Conservation (phyloP, 192 early-diverging fungal genomes). For the Umbelopsis sp. region DNA sequence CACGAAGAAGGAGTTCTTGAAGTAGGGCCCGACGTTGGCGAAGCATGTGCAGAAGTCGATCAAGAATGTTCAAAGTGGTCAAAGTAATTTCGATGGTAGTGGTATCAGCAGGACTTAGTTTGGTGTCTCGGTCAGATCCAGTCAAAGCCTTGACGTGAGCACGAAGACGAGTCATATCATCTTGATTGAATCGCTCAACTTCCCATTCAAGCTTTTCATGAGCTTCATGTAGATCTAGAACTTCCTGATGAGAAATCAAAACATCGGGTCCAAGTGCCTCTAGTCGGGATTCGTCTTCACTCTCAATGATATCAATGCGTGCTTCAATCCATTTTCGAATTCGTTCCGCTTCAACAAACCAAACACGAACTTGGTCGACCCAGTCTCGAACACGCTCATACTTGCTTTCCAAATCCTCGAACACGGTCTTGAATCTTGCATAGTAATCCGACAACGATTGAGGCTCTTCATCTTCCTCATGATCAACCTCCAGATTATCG, state of each 20-base stretch:
- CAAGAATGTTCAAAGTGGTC: constrained; percentile 39
- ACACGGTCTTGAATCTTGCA: constrained; percentile 27
- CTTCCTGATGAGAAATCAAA: constrained; percentile 27
- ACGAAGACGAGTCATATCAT: constrained; percentile 46
- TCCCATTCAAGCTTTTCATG: constrained; percentile 40
- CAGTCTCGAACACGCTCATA: constrained; percentile 46
- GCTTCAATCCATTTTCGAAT: constrained; percentile 43
- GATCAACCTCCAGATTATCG: neutral
- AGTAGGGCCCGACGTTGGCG: constrained; percentile 32
- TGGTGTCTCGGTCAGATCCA: constrained; percentile 24
- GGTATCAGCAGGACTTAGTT: constrained; percentile 47
- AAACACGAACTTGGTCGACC: constrained; percentile 38
- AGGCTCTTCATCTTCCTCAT: constrained; percentile 4
- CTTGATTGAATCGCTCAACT: constrained; percentile 41
- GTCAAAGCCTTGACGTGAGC: constrained; percentile 46
- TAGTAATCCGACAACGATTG: neutral
- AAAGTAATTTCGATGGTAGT: constrained; percentile 51
- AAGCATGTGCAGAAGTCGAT: constrained; percentile 38
- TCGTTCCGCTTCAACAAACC: constrained; percentile 42
- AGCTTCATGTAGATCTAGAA: constrained; percentile 31
- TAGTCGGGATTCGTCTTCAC: constrained; percentile 28
- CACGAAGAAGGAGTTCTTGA: constrained; percentile 33
- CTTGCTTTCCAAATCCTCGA: constrained; percentile 37
- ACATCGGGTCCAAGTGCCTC: neutral
- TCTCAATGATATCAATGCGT: constrained; percentile 36